phyloP scores from a whole-genome alignment of 495 filamentous ascomycete genomes.

The Xylona heveae region DNA sequence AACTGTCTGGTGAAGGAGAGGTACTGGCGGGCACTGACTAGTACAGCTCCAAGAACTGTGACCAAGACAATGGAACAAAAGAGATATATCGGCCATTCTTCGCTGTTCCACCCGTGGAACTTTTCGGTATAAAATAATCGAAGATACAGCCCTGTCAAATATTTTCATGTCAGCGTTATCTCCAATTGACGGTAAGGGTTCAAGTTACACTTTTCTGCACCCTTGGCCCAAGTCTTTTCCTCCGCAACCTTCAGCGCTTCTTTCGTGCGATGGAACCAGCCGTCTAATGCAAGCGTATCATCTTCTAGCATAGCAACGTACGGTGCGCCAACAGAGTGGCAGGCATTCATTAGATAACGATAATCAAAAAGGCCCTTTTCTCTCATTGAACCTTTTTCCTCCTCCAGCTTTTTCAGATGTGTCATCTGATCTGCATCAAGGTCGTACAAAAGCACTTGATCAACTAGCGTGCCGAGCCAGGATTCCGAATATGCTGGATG shows the following conservation, averaged over 20 bases:
- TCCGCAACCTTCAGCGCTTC: conserved; percentile 18
- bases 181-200: conserved; percentile 2
- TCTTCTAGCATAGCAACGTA: conserved; percentile 34
- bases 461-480: conserved; percentile 25
- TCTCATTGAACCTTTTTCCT: conserved; percentile 12
- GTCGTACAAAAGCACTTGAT: conserved; percentile 25
- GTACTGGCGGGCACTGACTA: conserved; percentile 3
- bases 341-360: conserved; percentile 22
- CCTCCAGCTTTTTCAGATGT: conserved; percentile 11
- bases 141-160: conserved; percentile 31
- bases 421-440: conserved; percentile 7
- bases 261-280: conserved; percentile 26
- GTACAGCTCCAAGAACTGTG: conserved; percentile 3
- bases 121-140: conserved; percentile 36
- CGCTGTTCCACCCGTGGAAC: conserved; percentile 31
- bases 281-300: conserved; percentile 26
- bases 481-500: conserved; percentile 26
- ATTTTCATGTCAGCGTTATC: too few species aligned
- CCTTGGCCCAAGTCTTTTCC: conserved; percentile 8
- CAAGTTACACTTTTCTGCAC: conserved; percentile 11
- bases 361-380: conserved; percentile 30
- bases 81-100: conserved; percentile 24
- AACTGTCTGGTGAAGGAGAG: conserved; percentile 1
- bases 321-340: conserved; percentile 19
- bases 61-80: conserved; percentile 14